Base-by-base conservation (phyloP, 257 asterid genomes). In the Solanum tarijense region DNA sequence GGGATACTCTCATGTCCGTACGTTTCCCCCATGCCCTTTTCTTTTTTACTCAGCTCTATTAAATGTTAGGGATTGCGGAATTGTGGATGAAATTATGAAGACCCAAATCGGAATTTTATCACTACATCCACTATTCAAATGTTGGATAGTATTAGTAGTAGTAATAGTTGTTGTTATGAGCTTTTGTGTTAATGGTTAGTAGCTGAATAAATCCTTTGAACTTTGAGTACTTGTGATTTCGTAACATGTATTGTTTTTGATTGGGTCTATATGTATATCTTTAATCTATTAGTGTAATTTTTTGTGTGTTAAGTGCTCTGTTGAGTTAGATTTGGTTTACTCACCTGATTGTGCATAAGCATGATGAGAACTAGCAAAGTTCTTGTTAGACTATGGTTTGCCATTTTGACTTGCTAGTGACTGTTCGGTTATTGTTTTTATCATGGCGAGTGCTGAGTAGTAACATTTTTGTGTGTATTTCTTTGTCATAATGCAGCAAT, bases 1-100 rank as follows among this genome's bases (percentile, higher is more conserved):
- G 98, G 98, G 98, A 96, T 86, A 90, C 92, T 86, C 94, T 90
- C 6, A 94, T 92, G 90, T 95, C 98, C 52, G 85, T 81, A 81
- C 16, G 85, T 81, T 46, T 39, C 7, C 23, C n/a, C 18, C 38
- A 43, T 13, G 9, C 3, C 10, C 27, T 43, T 43, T n/a, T 25
- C 25, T 14, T 14, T 12, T 76, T 72, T 4, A 9, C 13, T 36
- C 12, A 35, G n/a, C 31, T 74, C 60, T 16, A 23, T 52, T 52
- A 52, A 16, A 52, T 52, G 31, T 4, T n/a, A 10, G 71, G 71
- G 71, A 65, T 65, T 65, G 72, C 0, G 29, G 29, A 27, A 27
- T 27, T 27, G 29, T 27, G 32, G 32, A n/a, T 9, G 69, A 23
- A 62, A 10, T n/a, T 23, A 62, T 9, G 3, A 62, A 65, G 4